Conservation (phyloP, 495 filamentous ascomycete genomes). For the Gamarada debralockiae region DNA sequence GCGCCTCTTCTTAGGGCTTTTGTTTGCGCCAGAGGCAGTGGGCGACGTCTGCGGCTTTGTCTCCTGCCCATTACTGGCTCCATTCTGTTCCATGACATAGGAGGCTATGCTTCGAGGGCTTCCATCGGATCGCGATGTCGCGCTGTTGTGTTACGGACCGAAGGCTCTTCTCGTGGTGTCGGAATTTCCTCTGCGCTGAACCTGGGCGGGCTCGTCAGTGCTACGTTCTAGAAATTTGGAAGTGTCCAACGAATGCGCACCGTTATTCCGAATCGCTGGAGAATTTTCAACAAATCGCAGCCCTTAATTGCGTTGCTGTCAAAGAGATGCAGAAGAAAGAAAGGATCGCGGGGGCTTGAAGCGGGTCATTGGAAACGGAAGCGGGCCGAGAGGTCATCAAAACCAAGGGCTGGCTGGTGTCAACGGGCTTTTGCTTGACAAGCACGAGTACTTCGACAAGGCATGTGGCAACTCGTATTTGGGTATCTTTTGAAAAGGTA, state of each 20-base stretch:
- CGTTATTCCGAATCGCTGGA: not conserved
- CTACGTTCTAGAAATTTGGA: not conserved
- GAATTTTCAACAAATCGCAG: not conserved
- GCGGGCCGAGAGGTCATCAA: too few relatives aligned
- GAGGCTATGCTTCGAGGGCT: slow-evolving; percentile 19
- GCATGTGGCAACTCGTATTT: too few relatives aligned
- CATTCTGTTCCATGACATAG: slow-evolving; percentile 45
- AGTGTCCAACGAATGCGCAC: slow-evolving; percentile 6
- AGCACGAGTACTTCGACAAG: too few relatives aligned
- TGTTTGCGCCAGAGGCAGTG: slow-evolving; percentile 33
- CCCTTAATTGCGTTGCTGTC: slow-evolving; percentile 5
- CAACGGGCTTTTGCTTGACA: too few relatives aligned
- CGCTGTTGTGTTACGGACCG: slow-evolving; percentile 11
- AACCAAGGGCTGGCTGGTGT: too few relatives aligned
- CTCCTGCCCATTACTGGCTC: slow-evolving; percentile 46
- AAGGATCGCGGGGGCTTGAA: not conserved
- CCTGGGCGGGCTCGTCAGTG: slow-evolving; percentile 5
- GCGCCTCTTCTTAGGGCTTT: slow-evolving; percentile 88
- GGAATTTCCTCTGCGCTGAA: not conserved
- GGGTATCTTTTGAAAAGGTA: too few relatives aligned
- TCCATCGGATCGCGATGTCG: slow-evolving; percentile 26
- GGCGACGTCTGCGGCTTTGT: slow-evolving; percentile 42
- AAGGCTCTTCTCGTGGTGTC: too few relatives aligned
- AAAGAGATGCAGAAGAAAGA: not conserved
- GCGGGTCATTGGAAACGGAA: too few relatives aligned